A percentile compares a stretch with the other conserved stretches of the same genome.
These are phyloP conservation scores for Colletotrichum lindemuthianum DNA, from an alignment of 2,329 filamentous ascomycete genomes.

Conservation along the genomic window DNA sequence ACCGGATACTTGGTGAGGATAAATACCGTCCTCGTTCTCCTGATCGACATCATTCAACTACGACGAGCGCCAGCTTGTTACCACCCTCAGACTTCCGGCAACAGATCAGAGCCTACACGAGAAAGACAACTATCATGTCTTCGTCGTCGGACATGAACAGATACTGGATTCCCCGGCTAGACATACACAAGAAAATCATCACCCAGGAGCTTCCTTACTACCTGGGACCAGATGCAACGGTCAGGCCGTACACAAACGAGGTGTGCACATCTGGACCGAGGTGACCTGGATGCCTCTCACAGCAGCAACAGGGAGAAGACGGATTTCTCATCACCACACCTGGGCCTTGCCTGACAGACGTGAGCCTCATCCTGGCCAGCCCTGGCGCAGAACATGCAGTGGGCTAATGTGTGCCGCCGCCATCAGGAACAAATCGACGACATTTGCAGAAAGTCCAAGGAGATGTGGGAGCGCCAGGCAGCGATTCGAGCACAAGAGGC, in stretches of 20 bases:
- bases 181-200: constrained; percentile 70
- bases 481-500: constrained; percentile 59
- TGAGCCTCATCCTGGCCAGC: constrained; percentile 48
- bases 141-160: constrained; percentile 57
- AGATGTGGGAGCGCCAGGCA: constrained; percentile 66
- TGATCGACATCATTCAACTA: constrained; percentile 22
- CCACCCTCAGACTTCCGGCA: constrained; percentile 3
- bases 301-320: constrained; percentile 62
- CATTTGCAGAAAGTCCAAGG: constrained; percentile 68
- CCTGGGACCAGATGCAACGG: constrained; percentile 67
- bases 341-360: constrained; percentile 67
- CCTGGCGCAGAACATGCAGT: constrained; percentile 44
- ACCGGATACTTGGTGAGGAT: constrained; percentile 23
- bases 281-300: constrained; percentile 33
- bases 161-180: constrained; percentile 69
- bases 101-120: constrained; percentile 19
- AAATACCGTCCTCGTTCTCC: constrained; percentile 35
- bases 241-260: constrained; percentile 66
- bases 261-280: constrained; percentile 49
- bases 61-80: constrained; percentile 7
- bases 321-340: constrained; percentile 69
- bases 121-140: constrained; percentile 18
- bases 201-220: constrained; percentile 67
- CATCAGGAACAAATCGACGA: constrained; percentile 70
- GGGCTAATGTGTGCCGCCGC: constrained; percentile 59